Base-by-base conservation (phyloP, 2,329 filamentous ascomycete genomes). In the Sporothrix mexicana region DNA sequence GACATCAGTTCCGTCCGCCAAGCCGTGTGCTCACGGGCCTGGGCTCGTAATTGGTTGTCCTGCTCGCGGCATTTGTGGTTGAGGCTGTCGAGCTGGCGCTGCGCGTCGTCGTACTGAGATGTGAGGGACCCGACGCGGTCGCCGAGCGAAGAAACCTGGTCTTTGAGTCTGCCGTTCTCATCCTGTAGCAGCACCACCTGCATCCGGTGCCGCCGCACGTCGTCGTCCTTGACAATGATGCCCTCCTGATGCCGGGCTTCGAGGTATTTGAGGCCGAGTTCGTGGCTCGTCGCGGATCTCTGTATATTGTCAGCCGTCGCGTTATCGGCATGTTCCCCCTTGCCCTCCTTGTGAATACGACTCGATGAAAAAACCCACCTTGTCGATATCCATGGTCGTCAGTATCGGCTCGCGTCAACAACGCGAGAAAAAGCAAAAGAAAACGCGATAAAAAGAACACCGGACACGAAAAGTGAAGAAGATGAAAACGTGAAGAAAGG, bases 141-240 rank as follows among this genome's bases (percentile, higher is more conserved):
- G 69, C 92, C 88, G 76, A 88, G 87, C 53, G 88, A 82, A 3
- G 84, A 81, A 20, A 95, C 80, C 75, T 91, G 86, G 61, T 90
- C 87, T 75, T 89, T 88, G 41, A 97, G 81, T 10, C 88, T 85
- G 66, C 90, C 88, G 75, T 91, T 93, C 75, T 97, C 92, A 76
- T 95, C 90, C 74, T 91, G 86, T n/a, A 93, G 84, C n/a, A 94
- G 82, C 71, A 95, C 83, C 71, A 91, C 85, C 75, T 91, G 88
- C 74, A 95, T 85, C 76, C 89, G 89, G 70, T 94, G 82, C 75
- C 90, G 87, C 66, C 95, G 90, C 53, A 88, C 85, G 74, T 91
- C 89, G 80, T 98, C 95, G 76, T 94, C 90, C 77, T 93, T 92
- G 76, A 89, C 83, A 72, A 97, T 85, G 12, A 91, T 84, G 70